These are phyloP conservation scores for Posidonia oceanica DNA, from an alignment of 116 monocot species.

Conservation along the genomic window DNA sequence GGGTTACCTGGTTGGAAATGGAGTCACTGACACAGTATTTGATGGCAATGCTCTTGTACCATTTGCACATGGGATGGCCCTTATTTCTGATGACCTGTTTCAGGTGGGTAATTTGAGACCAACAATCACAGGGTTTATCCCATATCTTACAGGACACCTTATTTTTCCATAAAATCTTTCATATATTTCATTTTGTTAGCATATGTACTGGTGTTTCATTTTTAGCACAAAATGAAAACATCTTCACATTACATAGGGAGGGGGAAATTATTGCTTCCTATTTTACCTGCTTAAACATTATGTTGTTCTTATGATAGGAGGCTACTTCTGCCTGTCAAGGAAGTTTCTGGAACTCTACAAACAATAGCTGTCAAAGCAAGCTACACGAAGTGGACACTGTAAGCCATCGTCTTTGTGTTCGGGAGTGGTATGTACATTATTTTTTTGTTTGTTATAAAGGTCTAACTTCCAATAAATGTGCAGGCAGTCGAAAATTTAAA, in stretches of 20 bases:
- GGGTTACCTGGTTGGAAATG: constrained; percentile 87
- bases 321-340: constrained; percentile 55
- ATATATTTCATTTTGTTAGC: no score
- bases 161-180: no score
- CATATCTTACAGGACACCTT: no score
- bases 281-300: background rate
- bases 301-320: constrained; percentile 26
- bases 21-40: constrained; percentile 41
- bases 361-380: constrained; percentile 14
- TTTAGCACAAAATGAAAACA: no score
- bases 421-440: background rate
- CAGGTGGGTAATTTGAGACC: constrained; percentile 21
- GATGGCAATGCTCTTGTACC: constrained; percentile 83
- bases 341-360: constrained; percentile 78
- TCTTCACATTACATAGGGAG: no score
- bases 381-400: constrained; percentile 53
- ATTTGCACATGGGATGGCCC: constrained; percentile 90
- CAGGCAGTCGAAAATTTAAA: constrained; percentile 52
- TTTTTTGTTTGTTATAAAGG: background rate
- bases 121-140: background rate
- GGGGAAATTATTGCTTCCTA: no score
- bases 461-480: constrained; percentile 1
- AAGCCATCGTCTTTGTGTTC: constrained; percentile 9
- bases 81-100: constrained; percentile 67
- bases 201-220: no score